Conservation (phyloP, 805 yeast genomes). For the Nakazawaea pomicola region DNA sequence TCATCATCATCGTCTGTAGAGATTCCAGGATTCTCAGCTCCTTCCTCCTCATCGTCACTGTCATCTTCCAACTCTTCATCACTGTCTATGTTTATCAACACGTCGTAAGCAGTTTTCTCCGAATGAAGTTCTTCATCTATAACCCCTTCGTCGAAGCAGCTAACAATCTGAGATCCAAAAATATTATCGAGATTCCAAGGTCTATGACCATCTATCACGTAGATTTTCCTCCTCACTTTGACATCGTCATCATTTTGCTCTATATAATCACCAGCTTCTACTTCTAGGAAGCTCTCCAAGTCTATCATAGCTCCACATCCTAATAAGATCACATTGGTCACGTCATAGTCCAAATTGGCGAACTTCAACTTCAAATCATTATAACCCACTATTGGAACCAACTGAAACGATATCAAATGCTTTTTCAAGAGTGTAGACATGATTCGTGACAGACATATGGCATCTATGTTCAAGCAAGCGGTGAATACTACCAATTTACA, state of each 20-base stretch:
- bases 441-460: slow-evolving; percentile 83
- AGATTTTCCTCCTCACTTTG: slow-evolving; percentile 50
- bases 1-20: slow-evolving; percentile 28
- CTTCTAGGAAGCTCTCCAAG: slow-evolving; percentile 65
- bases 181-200: slow-evolving; percentile 96
- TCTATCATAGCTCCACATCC: slow-evolving; percentile 97
- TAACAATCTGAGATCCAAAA: slow-evolving; percentile 73
- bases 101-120: slow-evolving; percentile 60
- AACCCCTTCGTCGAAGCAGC: slow-evolving; percentile 84
- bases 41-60: slow-evolving; percentile 32
- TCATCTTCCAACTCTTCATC: slow-evolving; percentile 31
- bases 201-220: slow-evolving; percentile 84
- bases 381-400: slow-evolving; percentile 92
- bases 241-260: slow-evolving; percentile 25
- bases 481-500: slow-evolving; percentile 85
- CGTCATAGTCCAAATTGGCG: slow-evolving; percentile 61
- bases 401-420: slow-evolving; percentile 80
- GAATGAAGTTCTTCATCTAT: slow-evolving; percentile 51
- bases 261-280: slow-evolving; percentile 50
- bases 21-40: too few relatives aligned
- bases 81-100: slow-evolving; percentile 36
- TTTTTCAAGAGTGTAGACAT: slow-evolving; percentile 66
- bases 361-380: slow-evolving; percentile 67
- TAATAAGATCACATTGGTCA: slow-evolving; percentile 68
- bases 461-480: slow-evolving; percentile 86